Conservation (phyloP, 1,139 yeast species). For the Magnusiomyces magnusii region DNA sequence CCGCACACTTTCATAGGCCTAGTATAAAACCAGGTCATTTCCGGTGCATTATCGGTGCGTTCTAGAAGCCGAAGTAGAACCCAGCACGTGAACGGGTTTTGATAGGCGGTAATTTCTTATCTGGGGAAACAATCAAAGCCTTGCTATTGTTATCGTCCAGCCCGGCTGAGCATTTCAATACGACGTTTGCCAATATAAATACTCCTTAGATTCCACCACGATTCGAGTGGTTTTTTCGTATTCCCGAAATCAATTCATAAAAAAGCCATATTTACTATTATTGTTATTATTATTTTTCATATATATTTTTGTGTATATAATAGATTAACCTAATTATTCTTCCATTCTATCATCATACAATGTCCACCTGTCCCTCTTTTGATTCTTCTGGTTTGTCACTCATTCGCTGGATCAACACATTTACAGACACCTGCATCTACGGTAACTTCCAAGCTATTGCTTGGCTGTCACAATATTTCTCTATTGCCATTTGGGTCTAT, state of each 20-base stretch:
- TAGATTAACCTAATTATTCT: no score
- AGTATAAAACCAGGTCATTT: not conserved
- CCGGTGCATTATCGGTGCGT: not conserved
- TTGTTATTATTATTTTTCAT: not conserved
- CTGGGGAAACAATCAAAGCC: no score
- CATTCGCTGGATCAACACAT: constrained; percentile 17
- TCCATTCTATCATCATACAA: not conserved
- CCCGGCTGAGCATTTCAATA: no score
- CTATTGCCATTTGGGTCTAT: constrained; percentile 28
- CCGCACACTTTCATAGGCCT: not conserved
- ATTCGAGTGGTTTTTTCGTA: not conserved
- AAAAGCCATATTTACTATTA: not conserved
- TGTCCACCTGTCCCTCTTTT: not conserved
- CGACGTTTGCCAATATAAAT: no score
- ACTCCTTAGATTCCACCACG: not conserved
- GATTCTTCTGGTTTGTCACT: constrained; percentile 5
- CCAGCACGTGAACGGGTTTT: not conserved
- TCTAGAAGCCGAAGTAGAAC: not conserved
- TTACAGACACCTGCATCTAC: constrained; percentile 20
- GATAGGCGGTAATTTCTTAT: not conserved
- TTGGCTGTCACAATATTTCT: constrained; percentile 22
- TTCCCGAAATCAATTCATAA: no score
- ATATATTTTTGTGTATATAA: not conserved
- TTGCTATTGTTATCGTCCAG: no score
- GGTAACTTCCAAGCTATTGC: constrained; percentile 22